Base-by-base conservation (phyloP, 176 grass and related monocot species). In the Cymbopogon citratus region DNA sequence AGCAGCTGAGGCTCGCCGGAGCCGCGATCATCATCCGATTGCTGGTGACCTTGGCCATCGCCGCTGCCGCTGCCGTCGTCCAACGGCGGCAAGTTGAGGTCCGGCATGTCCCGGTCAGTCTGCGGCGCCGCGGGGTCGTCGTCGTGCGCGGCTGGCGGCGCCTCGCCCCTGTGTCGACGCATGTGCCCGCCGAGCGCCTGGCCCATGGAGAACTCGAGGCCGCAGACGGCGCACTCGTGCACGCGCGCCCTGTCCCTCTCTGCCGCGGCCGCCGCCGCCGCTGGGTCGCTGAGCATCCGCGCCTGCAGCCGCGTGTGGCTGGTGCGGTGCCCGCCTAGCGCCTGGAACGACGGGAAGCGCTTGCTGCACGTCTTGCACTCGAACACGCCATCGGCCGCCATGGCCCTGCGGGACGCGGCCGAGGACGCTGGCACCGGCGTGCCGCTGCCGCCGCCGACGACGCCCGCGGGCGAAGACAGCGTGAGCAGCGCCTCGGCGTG, bases 101-200 rank as follows among this genome's bases (percentile, higher is more conserved):
- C 85, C 16, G 70, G 85, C 88, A 86, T 79, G 82, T 15, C 44
- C 45, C 39, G 65, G 11, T 82, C 83, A 66, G 34, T 26, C 34
- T 43, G 81, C 56, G 6, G 81, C 56, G 14, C 40, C 34, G 9
- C 29, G 24, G 41, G 66, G 54, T 13, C 23, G 5, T 33, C 31
- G 31, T 40, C 81, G 31, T 15, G 3, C 69, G 29, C 25, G 25
- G 44, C 28, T 0, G 76, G 1, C 34, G 31, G 10, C 12, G 38
- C 9, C 56, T 87, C 85, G 28, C 81, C 39, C 77, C 84, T 83
- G 75, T 94, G 92, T 2, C 89, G 78, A 2, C 89, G 89, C 92
- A 94, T 94, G 85, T 94, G 92, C 0, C 92, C 90, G 26, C 92
- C 90, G 5, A 94, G 85, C 79, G 92, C 89, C 84, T 94, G 92